Evolutionary conservation across 1,139 yeast genomes (phyloP), one percentile per base, ranked within the genome.

Genomic region (Zygoascus meyerae): DNA sequence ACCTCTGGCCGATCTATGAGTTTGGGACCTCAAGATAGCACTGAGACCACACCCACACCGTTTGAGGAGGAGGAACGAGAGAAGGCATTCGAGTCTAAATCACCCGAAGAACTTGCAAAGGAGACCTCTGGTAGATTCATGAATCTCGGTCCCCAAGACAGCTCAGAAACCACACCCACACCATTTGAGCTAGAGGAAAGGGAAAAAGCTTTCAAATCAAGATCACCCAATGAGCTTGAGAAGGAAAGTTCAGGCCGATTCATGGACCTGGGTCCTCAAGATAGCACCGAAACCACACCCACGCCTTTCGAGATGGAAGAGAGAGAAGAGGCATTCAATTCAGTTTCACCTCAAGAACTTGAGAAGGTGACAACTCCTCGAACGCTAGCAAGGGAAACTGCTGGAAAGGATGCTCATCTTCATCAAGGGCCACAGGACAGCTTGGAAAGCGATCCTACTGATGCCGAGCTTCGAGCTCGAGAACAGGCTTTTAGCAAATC

Each of bases 101-200:
- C 37, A 6, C 21, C 29, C 6, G 34, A 39, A 15, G 42, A 39
- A 12, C 16, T 30, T 28, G 35, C 8, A 7, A 39, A 15, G 26
- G 26, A 21, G n/a, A 28, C 16, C 3, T 33, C 29, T 29, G 35
- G 16, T 29, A n/a, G 16, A n/a, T 9, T 21, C 3, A 26, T 15
- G 15, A 15, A 30, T 7, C n/a, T 31, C 18, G 17, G 33, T n/a
- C 44, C 44, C 12, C 44, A 41, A 18, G 44, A 41, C 29, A 41
- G 44, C 21, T 33, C 44, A 5, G 40, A 42, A 11, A 26, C 12
- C 8, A 39, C 34, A 18, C 44, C 40, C 15, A 42, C 44, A 4
- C 34, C 33, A 6, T 33, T 34, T 15, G 44, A 42, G 21, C 33
- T 42, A 34, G 33, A 14, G 26, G 34, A 34, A 28, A 21, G 39